Evolutionary conservation across 352 stramenopile species (phyloP).

Genomic region (Phytophthora sp.): DNA sequence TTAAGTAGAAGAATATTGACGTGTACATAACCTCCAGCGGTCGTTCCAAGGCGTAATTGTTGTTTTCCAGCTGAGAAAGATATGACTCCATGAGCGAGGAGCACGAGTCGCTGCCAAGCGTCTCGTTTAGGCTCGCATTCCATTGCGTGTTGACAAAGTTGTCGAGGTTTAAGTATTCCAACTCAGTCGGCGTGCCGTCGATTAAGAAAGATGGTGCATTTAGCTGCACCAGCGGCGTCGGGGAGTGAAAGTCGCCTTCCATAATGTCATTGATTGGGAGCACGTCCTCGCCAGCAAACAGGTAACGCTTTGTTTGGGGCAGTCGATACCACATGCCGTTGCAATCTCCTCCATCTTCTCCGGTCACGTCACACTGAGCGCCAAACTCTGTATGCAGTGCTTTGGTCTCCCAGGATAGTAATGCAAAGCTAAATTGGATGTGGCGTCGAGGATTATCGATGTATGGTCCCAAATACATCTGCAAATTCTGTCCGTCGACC

Average conservation of each 20-base stretch:
- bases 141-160: conserved; percentile 32
- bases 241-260: conserved; percentile 40
- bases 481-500: conserved; percentile 7
- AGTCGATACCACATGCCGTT: conserved; percentile 48
- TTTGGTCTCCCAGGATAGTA: conserved; percentile 41
- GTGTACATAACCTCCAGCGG: conserved; percentile 55
- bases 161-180: conserved; percentile 34
- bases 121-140: conserved; percentile 26
- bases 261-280: conserved; percentile 31
- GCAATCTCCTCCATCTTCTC: conserved; percentile 28
- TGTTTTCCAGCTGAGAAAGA: conserved; percentile 40
- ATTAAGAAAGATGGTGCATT: conserved; percentile 36
- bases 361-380: conserved; percentile 38
- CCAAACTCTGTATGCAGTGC: conserved; percentile 39
- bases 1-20: conserved; percentile 51
- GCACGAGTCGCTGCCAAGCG: conserved; percentile 29
- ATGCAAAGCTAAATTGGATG: conserved; percentile 48
- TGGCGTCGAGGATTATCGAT: conserved; percentile 42
- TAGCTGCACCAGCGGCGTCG: conserved; percentile 51
- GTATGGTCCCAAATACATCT: conserved; percentile 34
- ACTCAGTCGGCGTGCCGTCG: conserved; percentile 11
- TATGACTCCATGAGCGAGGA: conserved; percentile 57
- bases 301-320: conserved; percentile 44
- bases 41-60: conserved; percentile 45
- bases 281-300: conserved; percentile 44